phyloP scores from a whole-genome alignment of 176 grass and related monocot species.

The Triticum aestivum region DNA sequence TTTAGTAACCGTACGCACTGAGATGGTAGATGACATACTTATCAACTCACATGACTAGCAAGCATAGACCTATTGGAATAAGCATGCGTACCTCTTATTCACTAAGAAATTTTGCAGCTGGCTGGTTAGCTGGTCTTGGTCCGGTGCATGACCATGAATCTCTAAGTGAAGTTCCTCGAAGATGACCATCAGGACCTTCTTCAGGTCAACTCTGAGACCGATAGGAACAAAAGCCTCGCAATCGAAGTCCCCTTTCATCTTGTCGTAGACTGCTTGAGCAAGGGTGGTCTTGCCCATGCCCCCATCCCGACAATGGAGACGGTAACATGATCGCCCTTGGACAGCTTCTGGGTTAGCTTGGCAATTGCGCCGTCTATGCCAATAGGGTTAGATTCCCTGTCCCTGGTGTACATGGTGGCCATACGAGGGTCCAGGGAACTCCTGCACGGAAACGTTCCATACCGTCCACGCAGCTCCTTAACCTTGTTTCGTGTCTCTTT shows the following conservation, averaged over 20 bases:
- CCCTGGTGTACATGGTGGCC: neutral
- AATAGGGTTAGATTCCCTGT: neutral
- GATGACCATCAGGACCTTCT: neutral
- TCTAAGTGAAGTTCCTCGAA: too few relatives aligned
- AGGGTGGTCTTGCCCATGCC: slow-evolving; percentile 1
- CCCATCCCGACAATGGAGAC: neutral
- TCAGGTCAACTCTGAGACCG: neutral
- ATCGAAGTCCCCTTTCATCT: neutral
- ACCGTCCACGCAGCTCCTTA: neutral
- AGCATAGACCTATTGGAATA: too few relatives aligned
- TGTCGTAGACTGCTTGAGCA: neutral
- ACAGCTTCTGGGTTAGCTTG: neutral
- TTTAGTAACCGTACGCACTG: too few relatives aligned
- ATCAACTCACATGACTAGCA: too few relatives aligned
- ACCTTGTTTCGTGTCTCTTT: neutral
- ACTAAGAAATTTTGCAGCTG: neutral
- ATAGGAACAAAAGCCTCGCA: neutral
- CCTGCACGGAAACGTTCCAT: neutral
- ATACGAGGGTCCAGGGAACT: neutral
- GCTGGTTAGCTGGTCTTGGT: too few relatives aligned
- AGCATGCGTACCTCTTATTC: neutral
- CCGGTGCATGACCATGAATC: too few relatives aligned
- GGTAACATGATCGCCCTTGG: neutral
- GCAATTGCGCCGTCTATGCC: neutral
- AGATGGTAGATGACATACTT: too few relatives aligned